Base-by-base conservation (phyloP, 768 basidiomycete genomes). In the Xerocomellus chrysenteron region DNA sequence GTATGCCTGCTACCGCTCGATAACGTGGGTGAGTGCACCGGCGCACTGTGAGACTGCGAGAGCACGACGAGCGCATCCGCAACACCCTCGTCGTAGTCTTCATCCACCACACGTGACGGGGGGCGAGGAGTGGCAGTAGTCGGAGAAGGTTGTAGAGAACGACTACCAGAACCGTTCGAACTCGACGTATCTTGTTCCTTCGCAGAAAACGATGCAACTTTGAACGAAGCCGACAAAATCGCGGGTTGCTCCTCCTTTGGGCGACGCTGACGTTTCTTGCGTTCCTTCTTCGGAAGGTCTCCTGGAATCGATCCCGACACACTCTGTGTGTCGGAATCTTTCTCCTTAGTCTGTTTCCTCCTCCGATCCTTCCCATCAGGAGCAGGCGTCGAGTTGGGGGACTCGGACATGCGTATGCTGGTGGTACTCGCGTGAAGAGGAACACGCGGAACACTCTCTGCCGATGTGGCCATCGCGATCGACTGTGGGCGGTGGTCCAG, bases 61-160 rank as follows among this genome's bases (percentile, higher is more conserved):
- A 97, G 78, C 2, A 81, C 84, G 72, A 97, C 90, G 35, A 97
- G 75, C 0, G 90, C 84, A 62, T 93, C 92, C 5, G 91, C 85
- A n/a, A 86, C 90, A 26, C 88, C 90, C 70, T 94, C 94, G 63
- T 98, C 94, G 63, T 97, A 97, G 64, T 97, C 90, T 62, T 98
- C 94, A 65, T 97, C 93, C 17, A 95, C 81, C 2, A 82, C 74
- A 8, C 94, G 80, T 12, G 84, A 76, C 8, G 87, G 85, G 17
- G 84, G 81, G 37, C 82, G 73, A 50, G 84, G 80, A 8, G 80
- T 79, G 19, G 78, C 80, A 55, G 79, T 82, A 2, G 82, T 89
- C 2, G 89, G 88, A 32, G 86, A 89, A 2, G 87, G 88, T 61
- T 88, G 88, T 40, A 85, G 76, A 2, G 87, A 89, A 30, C 87